Conservation (phyloP, 441 rosid genomes). For the Adansonia madagascariensis region DNA sequence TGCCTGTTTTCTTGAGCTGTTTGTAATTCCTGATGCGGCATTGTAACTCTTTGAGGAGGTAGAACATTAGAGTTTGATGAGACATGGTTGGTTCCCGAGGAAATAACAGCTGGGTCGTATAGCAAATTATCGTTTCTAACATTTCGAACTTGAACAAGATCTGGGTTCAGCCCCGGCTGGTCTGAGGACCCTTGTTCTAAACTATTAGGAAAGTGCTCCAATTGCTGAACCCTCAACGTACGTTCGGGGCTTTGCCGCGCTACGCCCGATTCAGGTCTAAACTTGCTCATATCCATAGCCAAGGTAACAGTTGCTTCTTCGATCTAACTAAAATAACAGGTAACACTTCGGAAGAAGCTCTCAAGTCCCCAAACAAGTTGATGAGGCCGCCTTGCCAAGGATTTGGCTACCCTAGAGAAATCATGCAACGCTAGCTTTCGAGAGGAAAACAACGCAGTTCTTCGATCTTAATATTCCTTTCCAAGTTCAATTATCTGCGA, state of each 20-base stretch:
- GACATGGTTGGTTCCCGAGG: constrained; percentile 34
- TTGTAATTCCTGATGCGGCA: constrained; percentile 36
- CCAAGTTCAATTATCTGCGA: not conserved
- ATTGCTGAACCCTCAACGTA: constrained; percentile 44
- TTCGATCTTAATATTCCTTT: not conserved
- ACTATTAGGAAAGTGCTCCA: constrained; percentile 33
- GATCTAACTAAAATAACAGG: not conserved
- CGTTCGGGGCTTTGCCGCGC: constrained; percentile 58
- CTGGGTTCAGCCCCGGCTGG: constrained; percentile 34
- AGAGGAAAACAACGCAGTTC: not conserved
- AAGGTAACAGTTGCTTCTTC: not conserved
- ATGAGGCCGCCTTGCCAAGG: not conserved
- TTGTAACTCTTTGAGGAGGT: constrained; percentile 30
- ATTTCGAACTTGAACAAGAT: constrained; percentile 38
- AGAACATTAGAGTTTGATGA: constrained; percentile 29
- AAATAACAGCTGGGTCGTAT: constrained; percentile 29
- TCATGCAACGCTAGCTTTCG: not conserved
- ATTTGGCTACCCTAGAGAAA: constrained; percentile 9
- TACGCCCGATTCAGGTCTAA: constrained; percentile 47
- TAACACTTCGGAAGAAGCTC: constrained; percentile 1
- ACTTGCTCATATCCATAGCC: constrained; percentile 43
- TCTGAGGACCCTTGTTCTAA: constrained; percentile 34
- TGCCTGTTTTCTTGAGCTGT: constrained; percentile 12
- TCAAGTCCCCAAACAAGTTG: not conserved
- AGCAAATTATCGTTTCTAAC: constrained; percentile 27